Percentiles rank a stretch among this genome's conserved stretches.
phyloP scores from a whole-genome alignment of 2,329 filamentous ascomycete genomes.

The Mycosphaerella sp. region DNA sequence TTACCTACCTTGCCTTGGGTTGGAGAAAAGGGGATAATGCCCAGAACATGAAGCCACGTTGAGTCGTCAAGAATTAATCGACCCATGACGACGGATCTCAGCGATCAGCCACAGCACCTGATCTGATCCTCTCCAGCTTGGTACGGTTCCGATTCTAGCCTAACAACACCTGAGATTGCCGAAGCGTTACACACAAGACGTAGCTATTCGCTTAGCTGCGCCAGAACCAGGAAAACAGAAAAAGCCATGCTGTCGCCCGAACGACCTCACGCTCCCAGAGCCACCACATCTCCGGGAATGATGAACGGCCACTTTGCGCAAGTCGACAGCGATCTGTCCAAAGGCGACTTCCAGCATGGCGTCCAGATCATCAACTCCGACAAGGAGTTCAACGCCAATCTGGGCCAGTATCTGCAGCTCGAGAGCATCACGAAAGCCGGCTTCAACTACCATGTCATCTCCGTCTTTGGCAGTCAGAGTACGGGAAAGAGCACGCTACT shows the following conservation, averaged over 20 bases:
- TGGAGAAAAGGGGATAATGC: too few relatives aligned
- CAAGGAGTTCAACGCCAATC: constrained; percentile 86
- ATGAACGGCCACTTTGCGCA: constrained; percentile 72
- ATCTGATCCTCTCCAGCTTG: not conserved
- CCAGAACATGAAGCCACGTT: too few relatives aligned
- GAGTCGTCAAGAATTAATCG: too few relatives aligned
- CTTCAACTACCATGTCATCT: constrained; percentile 99
- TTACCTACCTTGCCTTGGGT: too few relatives aligned
- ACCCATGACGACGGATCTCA: not conserved
- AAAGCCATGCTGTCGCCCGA: constrained; percentile 4
- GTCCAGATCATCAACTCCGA: constrained; percentile 96
- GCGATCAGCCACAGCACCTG: not conserved
- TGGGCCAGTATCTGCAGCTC: constrained; percentile 73
- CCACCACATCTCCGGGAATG: constrained; percentile 32
- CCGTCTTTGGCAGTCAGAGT: constrained; percentile 96
- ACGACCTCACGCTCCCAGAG: constrained; percentile 19
- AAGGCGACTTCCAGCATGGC: constrained; percentile 76
- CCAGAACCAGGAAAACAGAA: constrained; percentile 5
- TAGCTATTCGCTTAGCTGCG: constrained; percentile 17
- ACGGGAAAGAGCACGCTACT: constrained; percentile 97
- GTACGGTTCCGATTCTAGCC: not conserved
- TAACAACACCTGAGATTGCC: constrained; percentile 1
- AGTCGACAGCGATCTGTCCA: constrained; percentile 58
- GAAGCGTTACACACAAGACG: constrained; percentile 8
- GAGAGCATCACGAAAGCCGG: constrained; percentile 79